A percentile compares a stretch with the other conserved stretches of the same genome.
These are phyloP conservation scores for Coemansia aciculifera DNA, from an alignment of 192 early-diverging fungal species.

Conservation along the genomic window DNA sequence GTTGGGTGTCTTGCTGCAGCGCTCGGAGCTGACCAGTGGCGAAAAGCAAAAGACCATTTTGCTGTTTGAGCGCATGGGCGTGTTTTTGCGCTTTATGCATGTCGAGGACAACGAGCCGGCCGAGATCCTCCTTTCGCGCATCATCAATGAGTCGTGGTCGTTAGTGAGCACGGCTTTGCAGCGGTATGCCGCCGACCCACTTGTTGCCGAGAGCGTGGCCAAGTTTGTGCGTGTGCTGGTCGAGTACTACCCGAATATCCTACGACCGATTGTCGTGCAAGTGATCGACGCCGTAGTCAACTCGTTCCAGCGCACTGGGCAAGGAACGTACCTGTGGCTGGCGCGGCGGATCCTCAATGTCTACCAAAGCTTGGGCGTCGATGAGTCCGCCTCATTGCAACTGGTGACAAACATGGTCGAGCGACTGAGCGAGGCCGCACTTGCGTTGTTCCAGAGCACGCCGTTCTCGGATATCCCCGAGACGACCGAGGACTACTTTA, in stretches of 20 bases:
- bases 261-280: conserved; percentile 28
- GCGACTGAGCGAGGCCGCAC: conserved; percentile 65
- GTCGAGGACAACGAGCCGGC: conserved; percentile 34
- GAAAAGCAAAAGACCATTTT: conserved; percentile 18
- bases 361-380: conserved; percentile 59
- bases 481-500: conserved; percentile 51
- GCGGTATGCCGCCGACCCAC: conserved; percentile 22
- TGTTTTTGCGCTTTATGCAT: conserved; percentile 46
- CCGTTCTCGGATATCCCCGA: conserved; percentile 48
- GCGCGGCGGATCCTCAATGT: conserved; percentile 64
- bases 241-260: conserved; percentile 29
- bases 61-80: conserved; percentile 50
- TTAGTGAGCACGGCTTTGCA: conserved; percentile 29
- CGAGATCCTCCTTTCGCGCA: conserved; percentile 25
- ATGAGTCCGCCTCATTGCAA: conserved; percentile 36
- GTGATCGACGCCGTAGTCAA: conserved; percentile 58
- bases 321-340: conserved; percentile 82
- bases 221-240: conserved; percentile 45
- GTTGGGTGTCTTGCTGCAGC: conserved; percentile 38
- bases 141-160: conserved; percentile 40
- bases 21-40: conserved; percentile 16
- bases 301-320: conserved; percentile 67
- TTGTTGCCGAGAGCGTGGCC: conserved; percentile 43
- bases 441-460: conserved; percentile 58
- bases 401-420: conserved; percentile 63